These are phyloP conservation scores for Eutrema japonicum DNA, from an alignment of 345 rosid genomes.

Conservation along the genomic window DNA sequence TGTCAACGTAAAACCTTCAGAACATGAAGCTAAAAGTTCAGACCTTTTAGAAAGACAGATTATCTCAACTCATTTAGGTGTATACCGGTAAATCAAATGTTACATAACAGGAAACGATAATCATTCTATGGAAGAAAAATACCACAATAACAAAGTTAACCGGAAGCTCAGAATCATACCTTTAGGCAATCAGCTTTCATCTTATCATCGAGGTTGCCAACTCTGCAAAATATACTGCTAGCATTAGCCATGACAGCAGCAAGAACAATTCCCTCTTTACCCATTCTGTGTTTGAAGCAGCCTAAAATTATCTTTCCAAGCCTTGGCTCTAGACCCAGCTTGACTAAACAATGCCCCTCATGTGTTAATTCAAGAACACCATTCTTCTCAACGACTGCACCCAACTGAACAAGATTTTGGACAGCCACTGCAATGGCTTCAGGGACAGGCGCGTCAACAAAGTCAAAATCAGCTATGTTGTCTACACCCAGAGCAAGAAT, in stretches of 20 bases:
- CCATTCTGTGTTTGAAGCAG: conserved; percentile 57
- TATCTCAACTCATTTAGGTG: not conserved
- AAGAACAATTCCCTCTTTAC: conserved; percentile 86
- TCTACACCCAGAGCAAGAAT: conserved; percentile 76
- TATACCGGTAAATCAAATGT: not conserved
- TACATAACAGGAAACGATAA: not conserved
- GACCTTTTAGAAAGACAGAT: not conserved
- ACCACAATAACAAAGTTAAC: not conserved
- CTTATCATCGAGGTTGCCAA: conserved; percentile 71
- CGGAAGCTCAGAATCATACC: conserved; percentile 36
- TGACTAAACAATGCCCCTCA: conserved; percentile 67
- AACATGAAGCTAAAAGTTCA: conserved; percentile 7
- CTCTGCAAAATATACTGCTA: conserved; percentile 87
- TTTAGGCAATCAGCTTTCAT: conserved; percentile 77
- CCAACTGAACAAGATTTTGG: conserved; percentile 76
- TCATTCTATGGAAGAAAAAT: conserved; percentile 5
- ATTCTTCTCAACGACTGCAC: conserved; percentile 58
- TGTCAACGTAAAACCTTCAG: conserved; percentile 22
- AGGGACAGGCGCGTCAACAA: conserved; percentile 82
- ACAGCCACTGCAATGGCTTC: conserved; percentile 73
- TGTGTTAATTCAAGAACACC: conserved; percentile 61
- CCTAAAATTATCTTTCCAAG: conserved; percentile 80
- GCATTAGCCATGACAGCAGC: conserved; percentile 92
- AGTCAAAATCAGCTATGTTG: conserved; percentile 67
- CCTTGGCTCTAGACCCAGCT: conserved; percentile 89